A percentile compares a stretch with the other conserved stretches of the same genome.
These are phyloP conservation scores for Quaeritorhiza haematococci DNA, from an alignment of 371 early-diverging fungal species.

Conservation along the genomic window DNA sequence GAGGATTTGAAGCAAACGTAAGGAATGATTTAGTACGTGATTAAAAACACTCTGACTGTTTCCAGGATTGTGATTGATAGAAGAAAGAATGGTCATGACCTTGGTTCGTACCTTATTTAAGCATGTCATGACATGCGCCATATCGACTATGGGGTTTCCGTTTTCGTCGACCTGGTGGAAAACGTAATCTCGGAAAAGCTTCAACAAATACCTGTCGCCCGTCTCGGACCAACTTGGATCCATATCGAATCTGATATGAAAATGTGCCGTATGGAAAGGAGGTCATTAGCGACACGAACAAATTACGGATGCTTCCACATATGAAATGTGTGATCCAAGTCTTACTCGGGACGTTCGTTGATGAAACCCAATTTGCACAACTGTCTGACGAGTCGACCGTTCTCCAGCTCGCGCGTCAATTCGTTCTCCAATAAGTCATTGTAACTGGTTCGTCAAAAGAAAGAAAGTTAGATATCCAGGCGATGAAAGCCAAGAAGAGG, in stretches of 20 bases:
- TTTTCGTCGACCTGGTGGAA: conserved; percentile 92
- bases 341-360: conserved; percentile 89
- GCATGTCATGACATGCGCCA: conserved; percentile 88
- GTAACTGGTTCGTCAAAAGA: conserved; percentile 36
- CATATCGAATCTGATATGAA: conserved; percentile 59
- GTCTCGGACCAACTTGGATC: conserved; percentile 95
- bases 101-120: conserved; percentile 76
- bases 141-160: conserved; percentile 80
- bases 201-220: conserved; percentile 91
- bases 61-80: not conserved
- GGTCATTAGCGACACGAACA: not conserved
- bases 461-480: not conserved
- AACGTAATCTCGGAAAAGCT: conserved; percentile 91
- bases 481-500: not conserved
- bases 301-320: not conserved
- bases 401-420: conserved; percentile 77
- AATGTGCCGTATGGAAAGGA: not conserved
- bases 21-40: not conserved
- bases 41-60: not conserved
- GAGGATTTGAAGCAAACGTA: not conserved
- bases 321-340: not conserved
- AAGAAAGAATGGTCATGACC: too few relatives aligned
- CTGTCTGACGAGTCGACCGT: conserved; percentile 78
- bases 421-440: conserved; percentile 77
- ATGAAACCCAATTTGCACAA: conserved; percentile 87